Evolutionary conservation across 306 rosid species (phyloP).

Genomic region (Abrus precatorius): DNA sequence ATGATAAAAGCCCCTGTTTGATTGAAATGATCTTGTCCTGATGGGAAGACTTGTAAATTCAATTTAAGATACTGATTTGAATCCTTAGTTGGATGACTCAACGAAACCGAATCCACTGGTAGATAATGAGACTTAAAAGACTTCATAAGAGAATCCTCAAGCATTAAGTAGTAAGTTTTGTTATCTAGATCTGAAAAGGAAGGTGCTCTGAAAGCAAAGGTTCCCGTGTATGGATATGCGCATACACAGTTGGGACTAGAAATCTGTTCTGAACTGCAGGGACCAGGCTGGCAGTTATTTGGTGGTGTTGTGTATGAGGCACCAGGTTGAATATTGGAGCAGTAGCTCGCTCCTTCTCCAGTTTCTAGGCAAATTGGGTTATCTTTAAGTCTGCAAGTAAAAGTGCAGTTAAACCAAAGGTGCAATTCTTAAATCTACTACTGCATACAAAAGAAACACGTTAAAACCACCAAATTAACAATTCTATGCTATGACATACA

Average conservation of each 20-base stretch:
- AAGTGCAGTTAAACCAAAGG: slow-evolving; percentile 25
- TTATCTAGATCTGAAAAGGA: slow-evolving; percentile 52
- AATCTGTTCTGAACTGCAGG: slow-evolving; percentile 48
- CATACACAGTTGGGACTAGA: slow-evolving; percentile 69
- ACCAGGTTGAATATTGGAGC: slow-evolving; percentile 24
- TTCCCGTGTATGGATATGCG: slow-evolving; percentile 65
- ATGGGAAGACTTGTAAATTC: slow-evolving; percentile 57
- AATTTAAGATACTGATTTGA: slow-evolving; percentile 43
- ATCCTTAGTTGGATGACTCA: slow-evolving; percentile 34
- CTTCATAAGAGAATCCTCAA: slow-evolving; percentile 28
- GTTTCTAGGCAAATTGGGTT: slow-evolving; percentile 57
- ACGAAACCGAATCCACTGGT: slow-evolving; percentile 57
- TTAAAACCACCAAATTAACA: slow-evolving; percentile 20
- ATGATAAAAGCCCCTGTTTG: slow-evolving; percentile 43
- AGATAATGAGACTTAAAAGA: slow-evolving; percentile 22
- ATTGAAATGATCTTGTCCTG: slow-evolving; percentile 54
- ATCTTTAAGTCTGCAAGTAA: slow-evolving; percentile 52
- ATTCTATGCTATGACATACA: slow-evolving; percentile 11
- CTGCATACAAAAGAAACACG: not conserved
- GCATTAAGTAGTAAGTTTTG: slow-evolving; percentile 20
- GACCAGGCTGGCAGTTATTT: slow-evolving; percentile 42
- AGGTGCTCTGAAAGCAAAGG: slow-evolving; percentile 59
- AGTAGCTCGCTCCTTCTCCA: slow-evolving; percentile 34
- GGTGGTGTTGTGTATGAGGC: slow-evolving; percentile 31
- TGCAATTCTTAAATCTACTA: slow-evolving; percentile 28